Evolutionary conservation across 2,329 filamentous ascomycete species (phyloP).

Genomic region (Aspergillus sp.): DNA sequence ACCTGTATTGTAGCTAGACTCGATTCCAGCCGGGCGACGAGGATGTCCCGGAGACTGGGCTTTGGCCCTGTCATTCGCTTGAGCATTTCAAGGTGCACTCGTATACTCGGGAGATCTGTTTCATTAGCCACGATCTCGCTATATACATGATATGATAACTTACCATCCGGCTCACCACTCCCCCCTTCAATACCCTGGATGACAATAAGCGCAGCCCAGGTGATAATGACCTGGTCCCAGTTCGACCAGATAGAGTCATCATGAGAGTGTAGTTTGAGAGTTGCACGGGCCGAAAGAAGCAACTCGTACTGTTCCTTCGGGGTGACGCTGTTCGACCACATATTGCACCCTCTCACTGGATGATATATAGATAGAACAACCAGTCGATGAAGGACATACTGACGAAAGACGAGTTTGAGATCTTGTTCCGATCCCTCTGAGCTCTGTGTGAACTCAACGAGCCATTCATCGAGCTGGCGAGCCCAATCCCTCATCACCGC

Average conservation of each 20-base stretch:
- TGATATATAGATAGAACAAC: constrained; percentile 6
- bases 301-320: constrained; percentile 2
- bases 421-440: not conserved
- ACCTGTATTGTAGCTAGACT: not conserved
- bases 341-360: not conserved
- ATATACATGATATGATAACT: not conserved
- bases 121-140: not conserved
- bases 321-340: constrained; percentile 3
- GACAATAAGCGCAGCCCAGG: constrained; percentile 5
- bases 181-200: constrained; percentile 1
- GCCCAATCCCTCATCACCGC: constrained; percentile 6
- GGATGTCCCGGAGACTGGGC: not conserved
- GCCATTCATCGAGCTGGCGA: constrained; percentile 5
- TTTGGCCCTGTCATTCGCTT: constrained; percentile 1
- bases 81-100: constrained; percentile 5
- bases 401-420: constrained; percentile 3
- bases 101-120: not conserved
- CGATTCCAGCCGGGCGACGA: constrained; percentile 5
- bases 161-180: constrained; percentile 1
- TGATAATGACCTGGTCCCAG: constrained; percentile 6
- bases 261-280: constrained; percentile 4
- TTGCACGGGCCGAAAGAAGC: constrained; percentile 1
- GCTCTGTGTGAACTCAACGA: constrained; percentile 1
- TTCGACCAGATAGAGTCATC: constrained; percentile 7
- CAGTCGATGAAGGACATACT: constrained; percentile 3